Evolutionary conservation across 2,329 filamentous ascomycete genomes (phyloP), one percentile per base, ranked within the genome.

Genomic region (Zalaria sp.): DNA sequence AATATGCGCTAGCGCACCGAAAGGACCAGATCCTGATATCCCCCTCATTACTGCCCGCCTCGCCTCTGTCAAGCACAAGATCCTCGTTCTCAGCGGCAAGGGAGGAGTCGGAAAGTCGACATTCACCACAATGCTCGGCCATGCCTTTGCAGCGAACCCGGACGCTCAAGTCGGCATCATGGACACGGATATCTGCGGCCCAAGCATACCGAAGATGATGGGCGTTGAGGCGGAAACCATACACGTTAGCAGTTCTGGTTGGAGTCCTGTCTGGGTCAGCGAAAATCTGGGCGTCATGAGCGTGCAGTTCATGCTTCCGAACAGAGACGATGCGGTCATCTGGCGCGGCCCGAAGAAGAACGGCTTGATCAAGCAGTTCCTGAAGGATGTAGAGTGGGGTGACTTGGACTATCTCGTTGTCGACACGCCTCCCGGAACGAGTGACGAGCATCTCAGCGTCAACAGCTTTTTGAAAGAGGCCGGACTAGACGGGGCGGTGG

Each of bases 311-410:
- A 93, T 98, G 86, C 70, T 98, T 37, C 91, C 91, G 0, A 86
- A 85, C 54, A 74, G 84, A 37, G 89, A 98, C 60, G 88, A 94
- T 57, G 91, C 91, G 3, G 81, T 98, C 34, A 98, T 98, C 51
- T 98, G 91, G 91, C 76, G 91, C 39, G 91, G 91, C 0, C 83
- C 91, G 3, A 98, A 98, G 74, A 98, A 98, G 73, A 98, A 96
- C 55, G 91, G 91, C 0, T 66, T 98, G 43, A 96, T 98, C 58
- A 98, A 98, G 68, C 84, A 93, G 60, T 98, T 98, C 53, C 65
- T 98, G 40, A 95, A 93, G 67, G 93, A 98, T 56, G 91, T 98
- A 5, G 86, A 93, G 57, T 98, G 93, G 91, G 91, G 91, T 6
- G 83, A 93, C 46, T 68, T 96, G 61, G 91, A 98, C 57, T 93